phyloP scores from a whole-genome alignment of 164 flowering plant species.

The Vitis rotundifolia region DNA sequence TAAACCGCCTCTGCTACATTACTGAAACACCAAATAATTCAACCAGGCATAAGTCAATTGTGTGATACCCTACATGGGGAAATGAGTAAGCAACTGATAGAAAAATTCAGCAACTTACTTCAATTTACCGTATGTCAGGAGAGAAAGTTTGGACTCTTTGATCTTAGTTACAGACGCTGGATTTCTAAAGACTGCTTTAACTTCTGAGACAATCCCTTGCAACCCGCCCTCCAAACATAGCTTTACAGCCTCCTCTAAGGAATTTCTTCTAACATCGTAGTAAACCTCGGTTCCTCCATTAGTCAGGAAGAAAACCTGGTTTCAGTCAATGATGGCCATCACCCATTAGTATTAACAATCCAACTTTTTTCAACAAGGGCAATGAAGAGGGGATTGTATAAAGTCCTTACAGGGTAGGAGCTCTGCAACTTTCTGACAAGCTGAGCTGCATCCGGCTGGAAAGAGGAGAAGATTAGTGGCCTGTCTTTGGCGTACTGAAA shows the following conservation, averaged over 20 bases:
- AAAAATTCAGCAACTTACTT: constrained; percentile 52
- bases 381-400: not conserved
- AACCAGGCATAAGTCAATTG: too few relatives aligned
- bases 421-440: constrained; percentile 66
- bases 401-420: constrained; percentile 61
- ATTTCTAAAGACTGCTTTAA: constrained; percentile 66
- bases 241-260: constrained; percentile 82
- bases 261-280: constrained; percentile 77
- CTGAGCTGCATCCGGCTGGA: constrained; percentile 88
- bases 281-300: constrained; percentile 78
- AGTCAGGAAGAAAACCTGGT: constrained; percentile 83
- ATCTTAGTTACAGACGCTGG: constrained; percentile 70
- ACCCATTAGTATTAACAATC: not conserved
- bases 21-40: constrained; percentile 32
- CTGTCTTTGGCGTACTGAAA: constrained; percentile 59
- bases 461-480: constrained; percentile 78
- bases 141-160: constrained; percentile 71
- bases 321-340: too few relatives aligned
- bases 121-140: constrained; percentile 78
- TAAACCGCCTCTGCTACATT: constrained; percentile 90
- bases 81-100: not conserved
- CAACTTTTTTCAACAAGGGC: too few relatives aligned
- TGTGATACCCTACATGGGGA: too few relatives aligned
- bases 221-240: constrained; percentile 66
- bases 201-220: constrained; percentile 90